A percentile compares a stretch with the other conserved stretches of the same genome.
phyloP scores from a whole-genome alignment of 192 early-diverging fungal genomes.

The Podochytrium sp. region DNA sequence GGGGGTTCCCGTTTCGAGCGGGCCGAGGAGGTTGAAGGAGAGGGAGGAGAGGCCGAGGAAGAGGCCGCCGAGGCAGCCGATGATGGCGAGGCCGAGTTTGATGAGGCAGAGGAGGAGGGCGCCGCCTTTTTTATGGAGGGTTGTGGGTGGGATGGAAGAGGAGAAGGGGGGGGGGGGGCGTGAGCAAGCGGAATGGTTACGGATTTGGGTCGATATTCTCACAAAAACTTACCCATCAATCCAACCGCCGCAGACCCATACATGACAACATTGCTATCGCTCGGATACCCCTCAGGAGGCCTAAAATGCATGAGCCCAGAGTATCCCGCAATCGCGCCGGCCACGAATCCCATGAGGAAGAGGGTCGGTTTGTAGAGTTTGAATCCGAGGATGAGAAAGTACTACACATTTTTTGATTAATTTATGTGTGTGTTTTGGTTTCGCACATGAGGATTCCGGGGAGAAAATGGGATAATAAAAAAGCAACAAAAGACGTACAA shows the following conservation, averaged over 20 bases:
- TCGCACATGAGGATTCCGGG: too few relatives aligned
- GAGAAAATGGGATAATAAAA: background rate
- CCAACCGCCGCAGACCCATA: slow-evolving; percentile 20
- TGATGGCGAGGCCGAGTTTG: slow-evolving; percentile 16
- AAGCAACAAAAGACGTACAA: background rate
- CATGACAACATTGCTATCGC: slow-evolving; percentile 14
- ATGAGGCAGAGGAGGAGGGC: slow-evolving; percentile 25
- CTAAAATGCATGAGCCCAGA: slow-evolving; percentile 18
- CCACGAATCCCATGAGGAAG: slow-evolving; percentile 12
- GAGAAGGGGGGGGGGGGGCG: too few relatives aligned
- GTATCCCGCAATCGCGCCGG: slow-evolving; percentile 3
- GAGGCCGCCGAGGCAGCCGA: slow-evolving; percentile 27
- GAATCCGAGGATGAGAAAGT: slow-evolving; percentile 20
- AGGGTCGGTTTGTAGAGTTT: slow-evolving; percentile 22
- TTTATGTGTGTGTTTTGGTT: background rate
- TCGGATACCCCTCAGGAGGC: slow-evolving; percentile 12
- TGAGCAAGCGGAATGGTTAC: too few relatives aligned
- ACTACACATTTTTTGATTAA: background rate
- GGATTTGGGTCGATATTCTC: too few relatives aligned
- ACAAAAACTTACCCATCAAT: slow-evolving; percentile 11
- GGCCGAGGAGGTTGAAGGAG: background rate
- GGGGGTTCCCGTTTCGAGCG: slow-evolving; percentile 8
- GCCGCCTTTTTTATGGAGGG: slow-evolving; percentile 8
- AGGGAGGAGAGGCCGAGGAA: slow-evolving; percentile 32
- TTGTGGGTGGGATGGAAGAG: too few relatives aligned